Percentiles rank a stretch among this genome's conserved stretches.
Evolutionary conservation across 1,284 basidiomycete species (phyloP).

Genomic region (Acaromyces ingoldii): DNA sequence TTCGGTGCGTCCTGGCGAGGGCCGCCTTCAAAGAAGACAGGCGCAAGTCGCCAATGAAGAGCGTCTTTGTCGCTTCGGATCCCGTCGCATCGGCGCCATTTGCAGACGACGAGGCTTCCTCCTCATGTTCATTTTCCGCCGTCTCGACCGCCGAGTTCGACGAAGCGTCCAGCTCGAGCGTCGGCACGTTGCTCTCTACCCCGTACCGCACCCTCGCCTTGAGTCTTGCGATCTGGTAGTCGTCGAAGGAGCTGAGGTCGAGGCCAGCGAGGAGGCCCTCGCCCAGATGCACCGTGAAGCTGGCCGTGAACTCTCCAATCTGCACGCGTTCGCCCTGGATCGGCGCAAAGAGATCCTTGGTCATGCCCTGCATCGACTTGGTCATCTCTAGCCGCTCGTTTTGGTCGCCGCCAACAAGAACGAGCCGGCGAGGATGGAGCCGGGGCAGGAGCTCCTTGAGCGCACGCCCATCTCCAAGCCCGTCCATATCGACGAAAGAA

Average conservation of each 20-base stretch:
- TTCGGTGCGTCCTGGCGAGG: slow-evolving; percentile 18
- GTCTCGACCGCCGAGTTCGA: neutral
- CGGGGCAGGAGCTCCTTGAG: slow-evolving; percentile 95
- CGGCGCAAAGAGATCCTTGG: slow-evolving; percentile 82
- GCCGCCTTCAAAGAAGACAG: slow-evolving; percentile 39
- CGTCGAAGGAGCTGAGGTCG: slow-evolving; percentile 92
- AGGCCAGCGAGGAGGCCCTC: slow-evolving; percentile 75
- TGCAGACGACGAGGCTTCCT: neutral
- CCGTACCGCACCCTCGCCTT: slow-evolving; percentile 75
- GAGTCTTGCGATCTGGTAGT: slow-evolving; percentile 89
- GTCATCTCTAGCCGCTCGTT: slow-evolving; percentile 19
- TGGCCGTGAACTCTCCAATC: slow-evolving; percentile 92
- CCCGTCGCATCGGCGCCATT: neutral
- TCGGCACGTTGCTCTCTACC: slow-evolving; percentile 66
- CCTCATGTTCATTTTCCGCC: neutral
- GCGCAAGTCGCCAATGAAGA: slow-evolving; percentile 50
- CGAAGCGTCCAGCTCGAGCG: slow-evolving; percentile 50
- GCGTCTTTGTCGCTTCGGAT: slow-evolving; percentile 18
- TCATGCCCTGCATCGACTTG: slow-evolving; percentile 57
- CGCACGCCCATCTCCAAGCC: slow-evolving; percentile 89
- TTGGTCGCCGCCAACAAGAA: slow-evolving; percentile 42
- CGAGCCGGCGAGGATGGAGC: slow-evolving; percentile 71
- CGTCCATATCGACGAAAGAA: slow-evolving; percentile 90
- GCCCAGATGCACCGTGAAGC: slow-evolving; percentile 86
- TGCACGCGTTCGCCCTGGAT: slow-evolving; percentile 67